These are phyloP conservation scores for Agaricus subrufescens DNA, from an alignment of 768 basidiomycete species.

Conservation along the genomic window DNA sequence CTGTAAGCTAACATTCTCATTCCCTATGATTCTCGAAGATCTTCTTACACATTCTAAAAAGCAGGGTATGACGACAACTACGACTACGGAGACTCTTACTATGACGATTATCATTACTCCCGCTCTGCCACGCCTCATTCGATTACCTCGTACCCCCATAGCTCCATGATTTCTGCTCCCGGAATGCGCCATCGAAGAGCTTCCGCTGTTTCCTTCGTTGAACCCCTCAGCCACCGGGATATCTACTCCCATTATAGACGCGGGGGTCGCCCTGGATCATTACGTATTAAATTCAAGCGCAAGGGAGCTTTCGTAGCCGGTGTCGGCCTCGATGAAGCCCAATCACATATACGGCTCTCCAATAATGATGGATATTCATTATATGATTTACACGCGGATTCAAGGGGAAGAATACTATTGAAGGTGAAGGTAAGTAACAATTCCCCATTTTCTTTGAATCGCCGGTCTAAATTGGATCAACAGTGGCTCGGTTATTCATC, in stretches of 20 bases:
- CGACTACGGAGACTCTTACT: constrained; percentile 48
- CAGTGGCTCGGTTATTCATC: constrained; percentile 71
- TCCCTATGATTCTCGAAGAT: background rate
- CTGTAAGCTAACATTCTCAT: constrained; percentile 24
- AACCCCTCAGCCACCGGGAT: background rate
- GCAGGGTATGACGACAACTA: constrained; percentile 52
- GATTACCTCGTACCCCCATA: constrained; percentile 21
- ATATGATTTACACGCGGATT: constrained; percentile 63
- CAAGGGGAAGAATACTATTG: constrained; percentile 52
- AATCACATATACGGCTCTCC: constrained; percentile 56
- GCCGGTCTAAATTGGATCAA: background rate
- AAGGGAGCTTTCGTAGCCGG: constrained; percentile 64
- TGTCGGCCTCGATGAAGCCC: constrained; percentile 65
- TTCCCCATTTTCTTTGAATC: background rate
- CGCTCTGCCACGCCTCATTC: constrained; percentile 4
- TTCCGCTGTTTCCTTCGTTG: constrained; percentile 46
- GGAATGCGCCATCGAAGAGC: constrained; percentile 39
- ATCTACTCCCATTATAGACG: constrained; percentile 27
- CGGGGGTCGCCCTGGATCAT: constrained; percentile 34
- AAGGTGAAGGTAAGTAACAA: constrained; percentile 50
- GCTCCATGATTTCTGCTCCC: constrained; percentile 21
- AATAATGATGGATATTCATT: constrained; percentile 58
- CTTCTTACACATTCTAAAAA: constrained; percentile 15
- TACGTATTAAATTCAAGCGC: constrained; percentile 68
- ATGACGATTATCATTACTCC: constrained; percentile 36